Evolutionary conservation across 2,329 filamentous ascomycete species (phyloP), one percentile per base, ranked within the genome.

Genomic region (Parasarocladium wereldwijsianum): DNA sequence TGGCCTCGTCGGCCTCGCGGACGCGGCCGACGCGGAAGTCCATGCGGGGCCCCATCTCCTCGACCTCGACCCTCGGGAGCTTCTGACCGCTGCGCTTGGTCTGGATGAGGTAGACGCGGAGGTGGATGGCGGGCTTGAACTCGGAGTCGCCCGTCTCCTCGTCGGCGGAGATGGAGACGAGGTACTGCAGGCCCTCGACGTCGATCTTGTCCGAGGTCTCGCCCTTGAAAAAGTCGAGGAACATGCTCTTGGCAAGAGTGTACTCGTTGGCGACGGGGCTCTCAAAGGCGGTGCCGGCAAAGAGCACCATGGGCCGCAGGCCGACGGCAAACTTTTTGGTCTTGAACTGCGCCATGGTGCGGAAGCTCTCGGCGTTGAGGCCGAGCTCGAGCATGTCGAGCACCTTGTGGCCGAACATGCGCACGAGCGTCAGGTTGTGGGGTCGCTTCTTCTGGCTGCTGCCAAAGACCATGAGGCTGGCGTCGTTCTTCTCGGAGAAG

Each of bases 401-500:
- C 11, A 93, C 66, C 57, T 90, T 86, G 60, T 82, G 73, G 44
- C 76, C 70, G 52, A 93, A 96, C 24, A 80, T 81, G 38, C 90
- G 75, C 23, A 78, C 65, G 26, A 96, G 56, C 1, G 85, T 94
- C 44, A 98, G 53, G 38, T 76, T 77, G 55, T 98, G 85, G 5
- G 86, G 86, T n/a, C 90, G 70, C 67, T 96, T 98, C 68, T 96
- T 98, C 54, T 70, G 83, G 54, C 77, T 79, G 51, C 71, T 76
- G 31, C 77, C 86, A 45, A 93, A 93, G 40, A 90, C 68, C 40
- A 94, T 67, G 27, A 94, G 62, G 26, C 76, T 80, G 46, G 82
- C 76, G 54, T 98, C 90, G 58, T 98, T 98, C 64, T 96, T 98
- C 50, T 86, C 76, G 38, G 79, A 78, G 63, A 98, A 86, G 63